Evolutionary conservation across 179 eudicot genomes (phyloP).

Genomic region (Monotropa hypopitys): DNA sequence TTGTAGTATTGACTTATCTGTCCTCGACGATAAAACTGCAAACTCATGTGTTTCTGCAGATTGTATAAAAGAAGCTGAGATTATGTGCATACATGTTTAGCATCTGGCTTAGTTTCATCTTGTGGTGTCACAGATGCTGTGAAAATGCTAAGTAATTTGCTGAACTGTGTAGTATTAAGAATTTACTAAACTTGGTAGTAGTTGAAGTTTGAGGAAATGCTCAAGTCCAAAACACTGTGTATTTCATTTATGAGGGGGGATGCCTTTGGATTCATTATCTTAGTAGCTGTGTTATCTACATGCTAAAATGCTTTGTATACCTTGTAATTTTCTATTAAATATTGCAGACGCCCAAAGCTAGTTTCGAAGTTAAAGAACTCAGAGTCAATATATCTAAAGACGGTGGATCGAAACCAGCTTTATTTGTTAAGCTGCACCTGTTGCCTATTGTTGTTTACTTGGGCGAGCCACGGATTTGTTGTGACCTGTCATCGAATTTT

Average conservation of each 20-base stretch:
- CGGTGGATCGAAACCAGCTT: constrained; percentile 54
- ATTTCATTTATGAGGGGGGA: not conserved
- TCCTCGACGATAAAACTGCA: constrained; percentile 2
- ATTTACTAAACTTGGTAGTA: not conserved
- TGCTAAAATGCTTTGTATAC: not conserved
- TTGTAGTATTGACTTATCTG: not conserved
- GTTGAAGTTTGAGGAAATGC: not conserved
- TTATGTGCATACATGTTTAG: not conserved
- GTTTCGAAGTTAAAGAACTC: constrained; percentile 74
- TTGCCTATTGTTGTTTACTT: constrained; percentile 62
- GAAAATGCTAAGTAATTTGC: not conserved
- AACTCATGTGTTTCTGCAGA: not conserved
- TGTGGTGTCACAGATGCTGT: not conserved
- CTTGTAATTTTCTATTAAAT: constrained; percentile 3
- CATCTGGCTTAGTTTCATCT: not conserved
- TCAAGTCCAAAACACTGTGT: too few relatives aligned
- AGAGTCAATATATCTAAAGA: constrained; percentile 70
- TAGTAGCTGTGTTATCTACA: not conserved
- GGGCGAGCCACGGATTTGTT: constrained; percentile 41
- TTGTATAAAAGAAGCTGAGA: not conserved
- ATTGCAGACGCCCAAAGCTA: constrained; percentile 75
- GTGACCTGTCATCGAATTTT: constrained; percentile 35
- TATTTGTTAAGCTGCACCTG: constrained; percentile 65
- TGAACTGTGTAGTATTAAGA: not conserved
- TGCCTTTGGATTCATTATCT: not conserved